Conservation (phyloP, 441 rosid species). For the Gossypium davidsonii region DNA sequence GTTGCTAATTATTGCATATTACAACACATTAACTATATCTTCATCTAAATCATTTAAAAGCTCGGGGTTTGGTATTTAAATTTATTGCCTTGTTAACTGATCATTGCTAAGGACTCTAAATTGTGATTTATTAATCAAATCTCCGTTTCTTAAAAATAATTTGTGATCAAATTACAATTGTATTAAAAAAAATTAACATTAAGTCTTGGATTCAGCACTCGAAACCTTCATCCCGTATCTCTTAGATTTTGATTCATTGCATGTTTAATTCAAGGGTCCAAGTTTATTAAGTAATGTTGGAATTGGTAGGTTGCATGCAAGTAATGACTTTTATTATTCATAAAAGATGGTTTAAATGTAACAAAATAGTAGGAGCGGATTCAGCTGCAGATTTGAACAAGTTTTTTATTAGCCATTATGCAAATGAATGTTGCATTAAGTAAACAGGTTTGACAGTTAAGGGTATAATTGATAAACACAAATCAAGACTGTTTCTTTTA, state of each 20-base stretch:
- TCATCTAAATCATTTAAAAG: neutral
- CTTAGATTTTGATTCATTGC: no score
- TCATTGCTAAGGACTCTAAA: no score
- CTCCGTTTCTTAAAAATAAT: no score
- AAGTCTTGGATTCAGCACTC: no score
- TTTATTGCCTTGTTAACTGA: neutral
- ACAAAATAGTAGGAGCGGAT: no score
- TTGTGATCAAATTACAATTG: no score
- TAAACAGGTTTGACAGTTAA: conserved; percentile 3
- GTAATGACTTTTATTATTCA: neutral
- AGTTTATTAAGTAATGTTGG: neutral
- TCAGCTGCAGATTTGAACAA: neutral
- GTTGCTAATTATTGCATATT: neutral
- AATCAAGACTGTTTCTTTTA: neutral
- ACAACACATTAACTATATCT: neutral
- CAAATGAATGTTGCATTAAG: neutral
- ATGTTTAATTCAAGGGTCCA: neutral
- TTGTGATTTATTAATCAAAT: no score
- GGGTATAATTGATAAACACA: neutral
- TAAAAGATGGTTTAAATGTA: neutral
- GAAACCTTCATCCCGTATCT: no score
- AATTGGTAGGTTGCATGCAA: conserved; percentile 3
- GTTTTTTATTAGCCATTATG: neutral
- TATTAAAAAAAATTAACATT: no score
- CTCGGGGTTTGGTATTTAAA: neutral